phyloP scores from a whole-genome alignment of 192 early-diverging fungal species.

The Podila epigama region DNA sequence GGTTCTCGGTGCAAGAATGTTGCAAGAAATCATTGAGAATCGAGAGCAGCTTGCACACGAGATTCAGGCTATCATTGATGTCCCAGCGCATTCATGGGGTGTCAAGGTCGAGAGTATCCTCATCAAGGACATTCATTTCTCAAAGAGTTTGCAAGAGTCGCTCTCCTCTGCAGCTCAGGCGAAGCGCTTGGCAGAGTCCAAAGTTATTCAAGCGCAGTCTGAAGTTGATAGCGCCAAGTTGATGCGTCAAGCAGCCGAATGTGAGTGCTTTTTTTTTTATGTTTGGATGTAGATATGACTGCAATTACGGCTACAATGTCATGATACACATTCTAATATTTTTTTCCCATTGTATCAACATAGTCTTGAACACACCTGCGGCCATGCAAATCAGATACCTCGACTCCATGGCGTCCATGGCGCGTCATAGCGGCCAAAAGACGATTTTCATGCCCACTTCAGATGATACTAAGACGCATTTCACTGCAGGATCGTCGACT shows the following conservation, averaged over 20 bases:
- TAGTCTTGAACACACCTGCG: slow-evolving; percentile 80
- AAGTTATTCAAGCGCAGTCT: slow-evolving; percentile 88
- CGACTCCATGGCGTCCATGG: slow-evolving; percentile 82
- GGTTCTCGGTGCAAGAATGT: slow-evolving; percentile 77
- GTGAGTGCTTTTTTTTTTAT: slow-evolving; percentile 11
- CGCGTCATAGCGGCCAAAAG: slow-evolving; percentile 76
- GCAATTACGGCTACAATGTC: background rate
- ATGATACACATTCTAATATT: background rate
- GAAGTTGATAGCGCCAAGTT: slow-evolving; percentile 89
- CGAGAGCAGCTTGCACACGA: slow-evolving; percentile 85
- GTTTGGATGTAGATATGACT: background rate
- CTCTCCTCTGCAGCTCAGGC: slow-evolving; percentile 89
- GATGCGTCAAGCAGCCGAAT: slow-evolving; percentile 92
- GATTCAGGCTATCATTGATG: slow-evolving; percentile 85
- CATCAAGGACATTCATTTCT: slow-evolving; percentile 87
- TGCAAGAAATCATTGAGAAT: slow-evolving; percentile 93
- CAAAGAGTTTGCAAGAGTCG: slow-evolving; percentile 78
- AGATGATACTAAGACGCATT: slow-evolving; percentile 29
- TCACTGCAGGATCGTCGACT: slow-evolving; percentile 3
- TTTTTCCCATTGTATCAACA: background rate
- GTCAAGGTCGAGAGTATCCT: slow-evolving; percentile 83
- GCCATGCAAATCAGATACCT: slow-evolving; percentile 92
- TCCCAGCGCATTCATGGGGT: slow-evolving; percentile 80
- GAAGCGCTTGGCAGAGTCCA: slow-evolving; percentile 86
- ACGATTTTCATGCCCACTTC: slow-evolving; percentile 71